Conservation (phyloP, 352 stramenopile species). For the Aphanomyces invadans region DNA sequence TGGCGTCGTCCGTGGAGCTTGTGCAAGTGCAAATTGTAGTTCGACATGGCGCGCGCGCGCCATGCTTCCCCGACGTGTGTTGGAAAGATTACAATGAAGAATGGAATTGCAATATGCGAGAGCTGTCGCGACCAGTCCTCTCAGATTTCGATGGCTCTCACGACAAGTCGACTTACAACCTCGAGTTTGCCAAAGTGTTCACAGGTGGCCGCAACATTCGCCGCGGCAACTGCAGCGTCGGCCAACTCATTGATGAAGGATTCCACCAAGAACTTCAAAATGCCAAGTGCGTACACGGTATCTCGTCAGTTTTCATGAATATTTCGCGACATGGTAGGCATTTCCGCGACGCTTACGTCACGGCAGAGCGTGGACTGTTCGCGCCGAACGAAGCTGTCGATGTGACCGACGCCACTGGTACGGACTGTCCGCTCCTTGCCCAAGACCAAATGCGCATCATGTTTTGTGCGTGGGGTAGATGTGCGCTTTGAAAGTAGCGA, state of each 20-base stretch:
- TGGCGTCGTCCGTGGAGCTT: not conserved
- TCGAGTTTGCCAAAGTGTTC: slow-evolving; percentile 21
- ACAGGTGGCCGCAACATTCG: not conserved
- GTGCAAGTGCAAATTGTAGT: slow-evolving; percentile 23
- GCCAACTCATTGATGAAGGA: slow-evolving; percentile 15
- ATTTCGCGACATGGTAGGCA: too few species aligned
- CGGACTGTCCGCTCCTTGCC: not conserved
- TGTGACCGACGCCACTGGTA: slow-evolving; percentile 19
- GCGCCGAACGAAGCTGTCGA: not conserved
- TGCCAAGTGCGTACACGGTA: not conserved
- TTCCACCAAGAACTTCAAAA: slow-evolving; percentile 6
- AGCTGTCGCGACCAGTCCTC: not conserved
- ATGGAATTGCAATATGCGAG: slow-evolving; percentile 21
- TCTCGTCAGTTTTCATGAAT: too few species aligned
- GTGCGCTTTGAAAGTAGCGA: slow-evolving; percentile 22
- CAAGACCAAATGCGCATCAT: too few species aligned
- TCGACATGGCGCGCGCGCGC: slow-evolving; percentile 15
- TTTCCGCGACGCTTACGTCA: slow-evolving; percentile 15
- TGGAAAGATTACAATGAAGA: slow-evolving; percentile 21
- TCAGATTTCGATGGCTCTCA: not conserved
- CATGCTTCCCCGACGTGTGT: slow-evolving; percentile 5
- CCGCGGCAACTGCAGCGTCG: slow-evolving; percentile 10
- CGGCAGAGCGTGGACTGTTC: not conserved
- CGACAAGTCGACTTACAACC: not conserved
- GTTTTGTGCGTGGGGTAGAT: too few species aligned